A percentile compares a stretch with the other conserved stretches of the same genome.
phyloP scores from a whole-genome alignment of 768 basidiomycete species.

The Leccinum subgranulosum region DNA sequence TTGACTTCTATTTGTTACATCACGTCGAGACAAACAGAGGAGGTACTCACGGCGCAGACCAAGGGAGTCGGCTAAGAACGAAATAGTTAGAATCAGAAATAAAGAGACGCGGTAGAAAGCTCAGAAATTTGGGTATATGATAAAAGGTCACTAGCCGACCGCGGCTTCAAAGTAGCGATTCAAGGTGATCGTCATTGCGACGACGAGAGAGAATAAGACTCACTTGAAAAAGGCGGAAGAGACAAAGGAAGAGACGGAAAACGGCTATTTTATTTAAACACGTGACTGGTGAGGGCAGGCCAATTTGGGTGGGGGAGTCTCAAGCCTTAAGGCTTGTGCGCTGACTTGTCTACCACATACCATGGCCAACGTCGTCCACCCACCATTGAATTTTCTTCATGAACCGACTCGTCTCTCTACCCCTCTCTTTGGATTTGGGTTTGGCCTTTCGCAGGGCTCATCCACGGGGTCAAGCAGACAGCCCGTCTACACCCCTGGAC shows the following conservation, averaged over 20 bases:
- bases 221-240: constrained; percentile 17
- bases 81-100: constrained; percentile 10
- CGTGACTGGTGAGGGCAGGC: constrained; percentile 39
- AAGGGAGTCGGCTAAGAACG: neutral
- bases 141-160: constrained; percentile 59
- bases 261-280: constrained; percentile 20
- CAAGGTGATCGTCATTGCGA: constrained; percentile 61
- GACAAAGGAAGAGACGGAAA: constrained; percentile 5
- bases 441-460: constrained; percentile 51
- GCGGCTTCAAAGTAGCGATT: constrained; percentile 87
- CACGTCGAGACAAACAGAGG: constrained; percentile 34
- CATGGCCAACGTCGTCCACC: constrained; percentile 74
- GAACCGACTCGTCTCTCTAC: constrained; percentile 57
- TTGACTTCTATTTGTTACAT: constrained; percentile 88
- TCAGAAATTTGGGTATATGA: constrained; percentile 95
- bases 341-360: constrained; percentile 24
- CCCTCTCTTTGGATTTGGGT: constrained; percentile 71
- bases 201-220: constrained; percentile 24
- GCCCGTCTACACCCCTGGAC: constrained; percentile 38
- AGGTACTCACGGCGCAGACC: constrained; percentile 33
- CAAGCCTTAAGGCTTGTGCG: constrained; percentile 12
- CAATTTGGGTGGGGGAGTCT: neutral
- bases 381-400: constrained; percentile 62
- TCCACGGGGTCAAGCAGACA: constrained; percentile 48
- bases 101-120: constrained; percentile 23